Evolutionary conservation across 2,329 filamentous ascomycete species (phyloP).

Genomic region (Phialophora chinensis): DNA sequence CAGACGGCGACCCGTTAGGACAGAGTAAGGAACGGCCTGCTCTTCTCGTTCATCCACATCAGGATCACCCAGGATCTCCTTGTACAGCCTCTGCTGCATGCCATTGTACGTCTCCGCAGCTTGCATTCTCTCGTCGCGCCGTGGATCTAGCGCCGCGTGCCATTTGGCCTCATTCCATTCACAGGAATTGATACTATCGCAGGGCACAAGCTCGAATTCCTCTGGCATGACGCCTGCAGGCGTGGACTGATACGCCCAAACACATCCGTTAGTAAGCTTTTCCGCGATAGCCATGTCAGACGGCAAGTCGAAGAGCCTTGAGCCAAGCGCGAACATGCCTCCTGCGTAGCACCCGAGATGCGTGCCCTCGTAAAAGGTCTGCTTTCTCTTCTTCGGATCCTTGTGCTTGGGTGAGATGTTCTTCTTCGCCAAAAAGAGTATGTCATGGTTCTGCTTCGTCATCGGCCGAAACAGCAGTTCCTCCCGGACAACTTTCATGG

Average conservation of each 20-base stretch:
- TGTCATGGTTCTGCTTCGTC: constrained; percentile 47
- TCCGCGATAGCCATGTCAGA: constrained; percentile 62
- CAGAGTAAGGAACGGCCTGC: background rate
- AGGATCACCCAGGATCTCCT: constrained; percentile 14
- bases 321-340: constrained; percentile 67
- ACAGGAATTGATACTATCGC: constrained; percentile 53
- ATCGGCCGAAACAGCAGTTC: constrained; percentile 55
- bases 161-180: constrained; percentile 62
- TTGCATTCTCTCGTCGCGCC: constrained; percentile 37
- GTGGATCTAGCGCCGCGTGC: constrained; percentile 51
- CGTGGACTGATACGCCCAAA: constrained; percentile 66
- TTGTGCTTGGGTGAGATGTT: constrained; percentile 36
- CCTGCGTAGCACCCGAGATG: constrained; percentile 67
- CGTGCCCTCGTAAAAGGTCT: constrained; percentile 59
- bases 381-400: constrained; percentile 27
- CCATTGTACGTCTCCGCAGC: constrained; percentile 36
- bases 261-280: constrained; percentile 65
- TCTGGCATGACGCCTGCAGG: constrained; percentile 68
- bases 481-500: constrained; percentile 48
- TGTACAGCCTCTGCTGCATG: constrained; percentile 35
- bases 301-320: constrained; percentile 61
- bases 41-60: constrained; percentile 10
- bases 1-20: constrained; percentile 21
- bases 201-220: constrained; percentile 60
- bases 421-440: constrained; percentile 50